These are phyloP conservation scores for Pulveroboletus ravenelii DNA, from an alignment of 768 basidiomycete species.

Conservation along the genomic window DNA sequence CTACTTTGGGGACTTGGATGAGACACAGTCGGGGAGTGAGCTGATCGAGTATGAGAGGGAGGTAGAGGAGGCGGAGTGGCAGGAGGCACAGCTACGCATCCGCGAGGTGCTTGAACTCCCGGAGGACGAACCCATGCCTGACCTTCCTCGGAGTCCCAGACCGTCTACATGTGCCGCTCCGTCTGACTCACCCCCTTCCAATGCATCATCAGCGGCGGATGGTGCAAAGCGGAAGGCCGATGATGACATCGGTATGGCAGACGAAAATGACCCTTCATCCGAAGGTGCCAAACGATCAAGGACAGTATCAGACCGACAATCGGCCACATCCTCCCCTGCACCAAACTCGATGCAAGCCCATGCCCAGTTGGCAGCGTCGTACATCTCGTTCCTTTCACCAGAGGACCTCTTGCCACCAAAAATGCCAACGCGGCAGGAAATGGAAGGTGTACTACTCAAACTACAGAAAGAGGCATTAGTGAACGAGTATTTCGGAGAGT, in stretches of 20 bases:
- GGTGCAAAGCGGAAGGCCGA: constrained; percentile 56
- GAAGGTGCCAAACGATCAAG: constrained; percentile 32
- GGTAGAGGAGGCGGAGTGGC: constrained; percentile 73
- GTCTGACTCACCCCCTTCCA: constrained; percentile 19
- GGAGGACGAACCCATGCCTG: constrained; percentile 46
- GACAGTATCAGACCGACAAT: constrained; percentile 9
- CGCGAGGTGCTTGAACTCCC: constrained; percentile 51
- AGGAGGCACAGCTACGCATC: constrained; percentile 53
- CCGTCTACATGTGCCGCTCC: constrained; percentile 1
- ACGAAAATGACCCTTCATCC: constrained; percentile 23
- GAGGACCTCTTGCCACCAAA: constrained; percentile 72
- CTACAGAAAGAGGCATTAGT: constrained; percentile 78
- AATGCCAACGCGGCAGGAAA: constrained; percentile 70
- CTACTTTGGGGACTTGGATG: constrained; percentile 92
- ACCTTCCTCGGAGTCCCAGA: constrained; percentile 38
- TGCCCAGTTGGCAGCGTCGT: constrained; percentile 59
- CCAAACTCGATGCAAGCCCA: constrained; percentile 23
- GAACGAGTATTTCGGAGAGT: constrained; percentile 68
- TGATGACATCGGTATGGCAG: constrained; percentile 34
- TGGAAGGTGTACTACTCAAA: constrained; percentile 70
- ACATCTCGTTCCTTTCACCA: constrained; percentile 70
- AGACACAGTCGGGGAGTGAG: constrained; percentile 49
- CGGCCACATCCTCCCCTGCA: neutral
- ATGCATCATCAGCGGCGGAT: constrained; percentile 16
- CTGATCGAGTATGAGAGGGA: constrained; percentile 67